Evolutionary conservation across 2,329 filamentous ascomycete species (phyloP).

Genomic region (Huntiella moniliformis): DNA sequence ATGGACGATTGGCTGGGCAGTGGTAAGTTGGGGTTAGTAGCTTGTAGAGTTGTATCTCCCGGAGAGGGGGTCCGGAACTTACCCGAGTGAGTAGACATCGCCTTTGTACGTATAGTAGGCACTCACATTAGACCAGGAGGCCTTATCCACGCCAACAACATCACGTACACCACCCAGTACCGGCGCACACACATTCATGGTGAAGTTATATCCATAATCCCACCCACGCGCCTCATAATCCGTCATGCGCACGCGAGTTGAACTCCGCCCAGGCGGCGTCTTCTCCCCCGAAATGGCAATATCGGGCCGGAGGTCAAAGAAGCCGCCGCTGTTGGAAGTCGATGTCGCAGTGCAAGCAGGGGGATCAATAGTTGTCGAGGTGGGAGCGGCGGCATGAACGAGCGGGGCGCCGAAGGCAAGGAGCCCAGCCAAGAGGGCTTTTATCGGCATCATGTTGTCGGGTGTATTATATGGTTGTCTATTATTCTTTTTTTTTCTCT

Average conservation of each 20-base stretch:
- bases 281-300: constrained; percentile 22
- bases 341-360: constrained; percentile 38
- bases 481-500: too few relatives aligned
- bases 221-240: constrained; percentile 51
- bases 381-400: constrained; percentile 14
- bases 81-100: constrained; percentile 59
- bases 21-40: constrained; percentile 2
- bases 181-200: constrained; percentile 60
- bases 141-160: constrained; percentile 44
- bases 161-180: constrained; percentile 48
- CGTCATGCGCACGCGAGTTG: constrained; percentile 21
- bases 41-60: not conserved
- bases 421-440: too few relatives aligned
- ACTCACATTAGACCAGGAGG: constrained; percentile 53
- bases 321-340: constrained; percentile 34
- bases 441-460: constrained; percentile 4
- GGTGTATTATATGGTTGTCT: not conserved
- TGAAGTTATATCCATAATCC: constrained; percentile 68
- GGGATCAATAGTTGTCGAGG: constrained; percentile 20
- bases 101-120: constrained; percentile 53
- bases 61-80: constrained; percentile 19
- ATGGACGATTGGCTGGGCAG: constrained; percentile 33
- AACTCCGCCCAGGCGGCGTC: constrained; percentile 23
- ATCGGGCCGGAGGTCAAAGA: constrained; percentile 40
- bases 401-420: too few relatives aligned